Evolutionary conservation across 2,329 filamentous ascomycete genomes (phyloP).

Genomic region (Alternaria burnsii): DNA sequence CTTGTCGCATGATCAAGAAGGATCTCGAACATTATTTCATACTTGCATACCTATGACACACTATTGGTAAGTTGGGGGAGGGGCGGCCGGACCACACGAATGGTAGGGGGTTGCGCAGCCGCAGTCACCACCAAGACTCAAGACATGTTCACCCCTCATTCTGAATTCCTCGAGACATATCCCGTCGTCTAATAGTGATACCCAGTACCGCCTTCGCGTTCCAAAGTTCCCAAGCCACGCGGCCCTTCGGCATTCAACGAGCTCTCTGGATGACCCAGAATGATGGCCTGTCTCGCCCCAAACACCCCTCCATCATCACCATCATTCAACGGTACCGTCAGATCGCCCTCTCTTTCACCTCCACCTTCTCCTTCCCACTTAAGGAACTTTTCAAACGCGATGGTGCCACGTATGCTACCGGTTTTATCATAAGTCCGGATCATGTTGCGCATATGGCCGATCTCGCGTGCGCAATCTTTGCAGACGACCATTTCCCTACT

Average conservation of each 20-base stretch:
- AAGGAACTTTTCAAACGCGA: slow-evolving; percentile 43
- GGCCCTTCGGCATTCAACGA: slow-evolving; percentile 23
- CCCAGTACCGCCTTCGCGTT: slow-evolving; percentile 8
- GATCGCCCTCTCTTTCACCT: slow-evolving; percentile 25
- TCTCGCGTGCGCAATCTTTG: slow-evolving; percentile 37
- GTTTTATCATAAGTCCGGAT: slow-evolving; percentile 41
- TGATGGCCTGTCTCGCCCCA: slow-evolving; percentile 37
- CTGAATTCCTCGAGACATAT: not conserved
- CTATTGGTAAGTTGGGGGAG: not conserved
- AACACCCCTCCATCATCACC: slow-evolving; percentile 13
- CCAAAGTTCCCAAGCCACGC: slow-evolving; percentile 23
- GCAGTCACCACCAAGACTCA: not conserved
- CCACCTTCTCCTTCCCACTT: slow-evolving; percentile 32
- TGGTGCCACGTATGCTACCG: slow-evolving; percentile 40
- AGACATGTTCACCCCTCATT: not conserved
- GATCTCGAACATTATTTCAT: not conserved
- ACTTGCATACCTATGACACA: not conserved
- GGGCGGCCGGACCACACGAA: slow-evolving; percentile 1
- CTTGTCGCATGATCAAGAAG: not conserved
- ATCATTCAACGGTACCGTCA: slow-evolving; percentile 33
- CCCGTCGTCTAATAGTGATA: slow-evolving; percentile 8
- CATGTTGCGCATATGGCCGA: slow-evolving; percentile 44
- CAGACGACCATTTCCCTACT: slow-evolving; percentile 41
- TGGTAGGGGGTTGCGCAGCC: not conserved
- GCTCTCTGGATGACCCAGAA: slow-evolving; percentile 32